Base-by-base conservation (phyloP, 176 grass and related monocot species). In the Aechmea fasciata region DNA sequence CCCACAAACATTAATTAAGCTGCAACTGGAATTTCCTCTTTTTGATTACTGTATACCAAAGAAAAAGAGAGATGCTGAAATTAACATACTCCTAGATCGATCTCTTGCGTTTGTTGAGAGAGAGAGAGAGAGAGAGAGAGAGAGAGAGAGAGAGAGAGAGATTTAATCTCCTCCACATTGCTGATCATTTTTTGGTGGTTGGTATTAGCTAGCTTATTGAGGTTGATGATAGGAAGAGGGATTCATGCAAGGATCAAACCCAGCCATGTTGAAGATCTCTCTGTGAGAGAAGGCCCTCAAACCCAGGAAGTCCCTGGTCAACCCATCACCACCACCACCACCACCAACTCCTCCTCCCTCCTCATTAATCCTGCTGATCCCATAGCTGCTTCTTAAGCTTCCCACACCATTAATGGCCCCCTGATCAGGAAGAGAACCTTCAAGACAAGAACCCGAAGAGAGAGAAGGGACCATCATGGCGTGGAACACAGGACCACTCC, bases 251-350 rank as follows among this genome's bases (percentile, higher is more conserved):
- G 86, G 69, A 70, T 91, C 83, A 13, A 89, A 85, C 62, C 86
- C 81, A 11, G 93, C 76, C 47, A 97, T 83, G 77, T 72, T 72
- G 22, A 97, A 82, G 47, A 97, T 79, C 57, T 84, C 93, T 33
- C 82, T 73, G 67, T 90, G 89, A 23, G 89, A 89, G 71, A 90
- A 79, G 11, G 93, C 82, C 53, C 89, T 91, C 20, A 97, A 77
- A 1, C 93, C 89, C 11, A 97, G 75, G 79, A 97, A 97, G 75
- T 97, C 93, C 79, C 89, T 87, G 29, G 93, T 97, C 77, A 92
- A 79, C 71, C 80, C 83, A 50, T 87, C 80, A 28, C 65, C 55
- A 0, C 11, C 25, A 11, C 61, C 59, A 13, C 59, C 47, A 7
- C 64, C 53, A 10, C 52, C 64, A 41, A 6, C 33, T 41, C 64